Conservation (phyloP, 2,329 filamentous ascomycete genomes). For the Pyrenochaeta sp. region DNA sequence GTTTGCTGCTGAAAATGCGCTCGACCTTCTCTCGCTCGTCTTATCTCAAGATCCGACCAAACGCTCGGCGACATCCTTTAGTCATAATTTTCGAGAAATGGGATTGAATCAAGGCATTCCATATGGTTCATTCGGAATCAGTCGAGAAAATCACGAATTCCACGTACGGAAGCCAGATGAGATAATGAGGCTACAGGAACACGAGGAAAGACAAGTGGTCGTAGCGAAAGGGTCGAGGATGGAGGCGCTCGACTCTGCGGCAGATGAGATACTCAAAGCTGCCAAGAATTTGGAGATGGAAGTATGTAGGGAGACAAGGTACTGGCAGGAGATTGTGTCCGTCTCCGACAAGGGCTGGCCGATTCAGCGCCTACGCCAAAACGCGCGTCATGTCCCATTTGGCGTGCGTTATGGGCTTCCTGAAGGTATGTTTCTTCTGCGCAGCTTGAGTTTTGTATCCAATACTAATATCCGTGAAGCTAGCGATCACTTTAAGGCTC, state of each 20-base stretch:
- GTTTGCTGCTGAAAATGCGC: constrained; percentile 41
- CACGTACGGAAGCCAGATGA: constrained; percentile 30
- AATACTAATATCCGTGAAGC: constrained; percentile 49
- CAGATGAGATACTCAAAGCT: constrained; percentile 76
- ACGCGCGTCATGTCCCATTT: constrained; percentile 74
- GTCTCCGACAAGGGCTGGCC: constrained; percentile 89
- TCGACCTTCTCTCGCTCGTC: constrained; percentile 44
- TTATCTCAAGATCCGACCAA: constrained; percentile 42
- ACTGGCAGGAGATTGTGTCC: constrained; percentile 86
- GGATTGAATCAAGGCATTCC: constrained; percentile 47
- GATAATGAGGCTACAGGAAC: constrained; percentile 42
- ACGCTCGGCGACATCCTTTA: constrained; percentile 37
- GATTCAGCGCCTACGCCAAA: constrained; percentile 56
- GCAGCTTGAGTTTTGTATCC: neutral
- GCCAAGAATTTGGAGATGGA: constrained; percentile 78
- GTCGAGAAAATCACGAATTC: constrained; percentile 30
- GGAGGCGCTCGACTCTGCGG: constrained; percentile 76
- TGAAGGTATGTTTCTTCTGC: constrained; percentile 63
- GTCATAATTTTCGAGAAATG: constrained; percentile 34
- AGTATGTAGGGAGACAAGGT: constrained; percentile 80
- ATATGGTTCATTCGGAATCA: constrained; percentile 40
- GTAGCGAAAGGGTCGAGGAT: constrained; percentile 77
- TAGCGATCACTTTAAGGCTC: constrained; percentile 66
- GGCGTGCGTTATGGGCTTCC: constrained; percentile 90
- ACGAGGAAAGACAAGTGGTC: constrained; percentile 52